Conservation (phyloP, 805 yeast species). For the Kodamaea kakaduensis region DNA sequence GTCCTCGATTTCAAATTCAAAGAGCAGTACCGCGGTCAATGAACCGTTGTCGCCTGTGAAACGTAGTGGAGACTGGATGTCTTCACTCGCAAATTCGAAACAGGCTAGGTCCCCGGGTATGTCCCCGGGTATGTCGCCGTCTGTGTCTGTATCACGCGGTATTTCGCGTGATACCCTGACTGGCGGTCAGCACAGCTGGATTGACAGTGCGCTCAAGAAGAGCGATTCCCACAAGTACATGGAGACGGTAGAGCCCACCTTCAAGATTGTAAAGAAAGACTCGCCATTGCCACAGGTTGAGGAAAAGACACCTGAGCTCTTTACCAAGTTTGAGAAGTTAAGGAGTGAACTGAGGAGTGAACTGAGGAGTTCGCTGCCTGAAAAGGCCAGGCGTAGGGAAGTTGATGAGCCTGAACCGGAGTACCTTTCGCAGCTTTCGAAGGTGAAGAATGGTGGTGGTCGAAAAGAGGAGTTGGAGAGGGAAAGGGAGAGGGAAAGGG, state of each 20-base stretch:
- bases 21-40: conserved; percentile 9
- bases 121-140: neutral
- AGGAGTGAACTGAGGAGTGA: conserved; percentile 4
- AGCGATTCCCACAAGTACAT: conserved; percentile 12
- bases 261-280: conserved; percentile 11
- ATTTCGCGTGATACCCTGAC: too few relatives aligned
- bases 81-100: conserved; percentile 13
- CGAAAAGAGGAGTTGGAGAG: neutral
- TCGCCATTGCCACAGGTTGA: conserved; percentile 7
- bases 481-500: conserved; percentile 12
- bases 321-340: conserved; percentile 12
- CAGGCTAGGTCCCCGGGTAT: conserved; percentile 4
- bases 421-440: conserved; percentile 6
- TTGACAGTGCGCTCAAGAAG: conserved; percentile 15
- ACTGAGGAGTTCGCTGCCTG: neutral
- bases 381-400: neutral
- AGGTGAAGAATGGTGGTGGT: conserved; percentile 2
- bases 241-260: conserved; percentile 14
- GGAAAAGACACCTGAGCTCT: conserved; percentile 12
- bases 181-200: conserved; percentile 13
- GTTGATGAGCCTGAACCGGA: conserved; percentile 8
- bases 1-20: conserved; percentile 12
- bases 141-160: neutral
- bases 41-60: conserved; percentile 5
- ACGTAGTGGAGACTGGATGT: conserved; percentile 12